Conservation (phyloP, 768 basidiomycete genomes). For the Chalciporus chontae region DNA sequence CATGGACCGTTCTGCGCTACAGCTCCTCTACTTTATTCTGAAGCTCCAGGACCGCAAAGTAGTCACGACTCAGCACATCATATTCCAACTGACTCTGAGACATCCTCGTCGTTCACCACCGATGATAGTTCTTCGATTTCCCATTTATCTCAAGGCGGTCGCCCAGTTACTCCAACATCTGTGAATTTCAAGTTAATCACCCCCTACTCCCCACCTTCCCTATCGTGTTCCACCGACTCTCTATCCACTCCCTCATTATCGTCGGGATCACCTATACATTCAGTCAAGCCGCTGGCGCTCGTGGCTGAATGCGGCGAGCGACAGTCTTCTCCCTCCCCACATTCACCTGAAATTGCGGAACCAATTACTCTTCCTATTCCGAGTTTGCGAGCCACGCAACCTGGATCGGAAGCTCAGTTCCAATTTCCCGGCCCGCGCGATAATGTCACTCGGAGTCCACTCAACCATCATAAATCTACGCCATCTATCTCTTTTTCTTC, state of each 20-base stretch:
- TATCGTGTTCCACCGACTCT: constrained; percentile 61
- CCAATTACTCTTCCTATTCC: constrained; percentile 25
- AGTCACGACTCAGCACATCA: constrained; percentile 1
- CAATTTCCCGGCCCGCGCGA: constrained; percentile 46
- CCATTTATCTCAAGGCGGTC: constrained; percentile 26
- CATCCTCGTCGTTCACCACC: constrained; percentile 24
- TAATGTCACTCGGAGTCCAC: constrained; percentile 25
- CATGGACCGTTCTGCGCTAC: constrained; percentile 2
- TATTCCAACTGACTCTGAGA: constrained; percentile 15
- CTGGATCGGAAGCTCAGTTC: constrained; percentile 24
- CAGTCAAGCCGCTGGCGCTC: constrained; percentile 38
- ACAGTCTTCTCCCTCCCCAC: constrained; percentile 21
- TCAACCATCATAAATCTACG: constrained; percentile 36
- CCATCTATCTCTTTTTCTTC: constrained; percentile 33
- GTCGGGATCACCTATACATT: constrained; percentile 37
- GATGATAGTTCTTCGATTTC: constrained; percentile 35
- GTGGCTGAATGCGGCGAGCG: constrained; percentile 29
- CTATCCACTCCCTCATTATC: constrained; percentile 51
- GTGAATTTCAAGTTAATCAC: constrained; percentile 26
- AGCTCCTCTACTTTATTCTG: constrained; percentile 6
- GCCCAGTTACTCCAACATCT: constrained; percentile 35
- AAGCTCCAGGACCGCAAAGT: not conserved
- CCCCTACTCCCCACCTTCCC: constrained; percentile 40
- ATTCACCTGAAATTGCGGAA: constrained; percentile 31
- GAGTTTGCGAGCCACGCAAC: constrained; percentile 19